Conservation (phyloP, 805 yeast genomes). For the Ogataea chonburiensis region DNA sequence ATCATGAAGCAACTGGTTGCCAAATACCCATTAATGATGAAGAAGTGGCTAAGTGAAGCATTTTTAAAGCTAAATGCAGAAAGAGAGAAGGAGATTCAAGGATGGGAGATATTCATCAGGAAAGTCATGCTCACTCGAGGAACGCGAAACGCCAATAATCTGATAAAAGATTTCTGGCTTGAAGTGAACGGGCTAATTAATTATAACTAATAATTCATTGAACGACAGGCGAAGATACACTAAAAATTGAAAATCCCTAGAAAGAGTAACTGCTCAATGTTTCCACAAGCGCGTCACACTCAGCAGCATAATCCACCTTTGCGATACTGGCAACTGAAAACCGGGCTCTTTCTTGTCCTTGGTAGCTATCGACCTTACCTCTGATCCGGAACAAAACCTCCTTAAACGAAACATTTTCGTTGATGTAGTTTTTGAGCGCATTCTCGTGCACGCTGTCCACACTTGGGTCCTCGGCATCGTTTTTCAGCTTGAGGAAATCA, state of each 20-base stretch:
- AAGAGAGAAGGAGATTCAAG: constrained; percentile 28
- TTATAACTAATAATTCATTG: constrained; percentile 24
- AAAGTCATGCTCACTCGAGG: constrained; percentile 66
- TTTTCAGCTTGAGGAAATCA: constrained; percentile 50
- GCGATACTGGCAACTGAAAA: constrained; percentile 60
- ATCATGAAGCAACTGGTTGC: constrained; percentile 43
- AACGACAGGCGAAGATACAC: constrained; percentile 6
- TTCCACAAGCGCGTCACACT: constrained; percentile 56
- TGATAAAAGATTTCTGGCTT: constrained; percentile 65
- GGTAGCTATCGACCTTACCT: constrained; percentile 81
- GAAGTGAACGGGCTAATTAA: constrained; percentile 54
- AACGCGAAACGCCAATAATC: constrained; percentile 53
- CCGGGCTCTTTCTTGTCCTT: constrained; percentile 74
- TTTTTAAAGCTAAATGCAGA: constrained; percentile 31
- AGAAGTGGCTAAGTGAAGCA: constrained; percentile 44
- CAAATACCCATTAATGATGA: constrained; percentile 39
- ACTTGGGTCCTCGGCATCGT: constrained; percentile 36
- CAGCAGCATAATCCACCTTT: constrained; percentile 54
- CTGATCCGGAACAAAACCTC: constrained; percentile 74
- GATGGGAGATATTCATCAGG: constrained; percentile 47
- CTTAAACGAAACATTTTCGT: constrained; percentile 48
- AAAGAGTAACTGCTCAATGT: constrained; percentile 38
- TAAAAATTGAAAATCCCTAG: constrained; percentile 13
- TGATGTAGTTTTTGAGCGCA: constrained; percentile 27
- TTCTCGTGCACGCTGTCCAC: constrained; percentile 47